Conservation (phyloP, 2,329 filamentous ascomycete species). For the Periconia macrospinosa region DNA sequence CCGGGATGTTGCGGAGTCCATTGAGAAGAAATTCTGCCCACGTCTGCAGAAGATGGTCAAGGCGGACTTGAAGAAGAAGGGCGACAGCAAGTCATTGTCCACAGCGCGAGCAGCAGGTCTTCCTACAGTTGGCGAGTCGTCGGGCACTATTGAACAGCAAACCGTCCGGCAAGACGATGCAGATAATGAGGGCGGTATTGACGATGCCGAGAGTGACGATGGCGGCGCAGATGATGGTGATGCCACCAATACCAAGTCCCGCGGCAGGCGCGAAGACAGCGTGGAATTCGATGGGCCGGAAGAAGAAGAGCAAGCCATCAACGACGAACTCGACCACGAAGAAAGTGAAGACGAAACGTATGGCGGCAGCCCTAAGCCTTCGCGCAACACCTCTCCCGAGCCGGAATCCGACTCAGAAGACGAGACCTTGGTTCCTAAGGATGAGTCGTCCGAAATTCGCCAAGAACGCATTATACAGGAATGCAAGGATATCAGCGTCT, state of each 20-base stretch:
- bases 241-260: conserved; percentile 70
- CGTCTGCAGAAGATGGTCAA: conserved; percentile 70
- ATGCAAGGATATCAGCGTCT: conserved; percentile 68
- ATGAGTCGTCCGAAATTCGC: conserved; percentile 31
- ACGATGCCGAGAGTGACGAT: conserved; percentile 75
- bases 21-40: conserved; percentile 80
- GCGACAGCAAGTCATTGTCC: conserved; percentile 59
- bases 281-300: conserved; percentile 92
- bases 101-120: conserved; percentile 62
- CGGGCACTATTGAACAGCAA: conserved; percentile 59
- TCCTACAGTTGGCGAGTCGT: conserved; percentile 71
- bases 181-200: conserved; percentile 56
- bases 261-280: conserved; percentile 75
- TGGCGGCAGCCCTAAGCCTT: conserved; percentile 48
- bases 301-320: conserved; percentile 81
- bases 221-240: conserved; percentile 58
- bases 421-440: conserved; percentile 2
- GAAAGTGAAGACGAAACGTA: conserved; percentile 60
- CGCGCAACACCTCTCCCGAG: conserved; percentile 37
- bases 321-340: conserved; percentile 63
- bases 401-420: conserved; percentile 27
- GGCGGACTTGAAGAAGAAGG: conserved; percentile 79
- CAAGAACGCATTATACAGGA: conserved; percentile 35
- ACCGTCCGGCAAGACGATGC: conserved; percentile 42
- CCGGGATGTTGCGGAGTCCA: conserved; percentile 73